Base-by-base conservation (phyloP, 2,329 filamentous ascomycete species). In the Epicoccum sorghinum region DNA sequence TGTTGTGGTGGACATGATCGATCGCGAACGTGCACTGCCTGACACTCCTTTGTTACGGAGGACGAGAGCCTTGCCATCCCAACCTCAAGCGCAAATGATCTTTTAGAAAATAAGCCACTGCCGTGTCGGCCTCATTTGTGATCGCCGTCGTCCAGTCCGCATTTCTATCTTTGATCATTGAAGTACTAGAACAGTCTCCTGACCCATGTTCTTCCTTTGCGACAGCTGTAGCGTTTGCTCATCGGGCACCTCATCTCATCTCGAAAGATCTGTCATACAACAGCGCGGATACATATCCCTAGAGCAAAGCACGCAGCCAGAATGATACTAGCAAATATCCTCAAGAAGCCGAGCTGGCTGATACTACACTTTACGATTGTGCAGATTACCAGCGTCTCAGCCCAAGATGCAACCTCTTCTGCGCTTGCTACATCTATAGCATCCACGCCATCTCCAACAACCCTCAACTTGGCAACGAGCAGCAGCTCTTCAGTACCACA, bases 401-500 rank as follows among this genome's bases (percentile, higher is more conserved):
- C 54, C 10, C 48, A 57, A 6, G 48, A 52, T 38, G 18, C 14
- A 32, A 30, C n/a, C 6, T 18, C n/a, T 3, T 10, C n/a, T 18
- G 7, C 23, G 22, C 23, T 25, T 10, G 18, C 38, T 25, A 25
- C 32, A 8, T 13, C 38, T 29, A 32, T 35, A 45, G 7, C 23
- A 48, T 13, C n/a, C 14, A 7, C 13, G 10, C 38, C 43, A 13
- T 39, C 46, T 10, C 38, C 30, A 37, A 48, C 51, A 10, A 33
- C 36, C 3, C 5, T 47, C 10, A 41, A 55, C 14, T 18, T 52
- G 22, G 45, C 39, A 55, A 57, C 46, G 32, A 57, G 47, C 14
- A 65, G 61, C 1, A 60, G 46, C 4, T 58, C 64, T 10, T 58
- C 59, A 7, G 42, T 60, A 14, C 48, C 56, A 12, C 60, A 63